These are phyloP conservation scores for Maudiozyma barnettii DNA, from an alignment of 805 yeast species.

Conservation along the genomic window DNA sequence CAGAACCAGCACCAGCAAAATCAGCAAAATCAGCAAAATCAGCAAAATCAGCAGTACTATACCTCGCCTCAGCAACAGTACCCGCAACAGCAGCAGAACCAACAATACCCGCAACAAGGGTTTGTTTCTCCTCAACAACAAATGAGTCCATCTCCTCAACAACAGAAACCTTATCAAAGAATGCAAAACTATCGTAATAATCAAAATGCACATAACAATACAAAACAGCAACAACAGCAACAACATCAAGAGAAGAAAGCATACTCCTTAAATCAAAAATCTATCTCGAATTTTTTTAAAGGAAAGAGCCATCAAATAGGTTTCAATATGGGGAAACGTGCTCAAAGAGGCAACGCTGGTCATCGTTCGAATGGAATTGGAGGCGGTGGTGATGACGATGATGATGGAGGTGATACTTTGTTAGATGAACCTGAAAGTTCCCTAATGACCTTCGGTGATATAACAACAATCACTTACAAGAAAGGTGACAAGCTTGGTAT, in stretches of 20 bases:
- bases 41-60: conserved; percentile 2
- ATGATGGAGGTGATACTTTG: conserved; percentile 31
- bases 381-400: conserved; percentile 30
- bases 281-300: conserved; percentile 19
- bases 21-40: conserved; percentile 5
- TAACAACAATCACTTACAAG: conserved; percentile 52
- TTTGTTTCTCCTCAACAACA: conserved; percentile 1
- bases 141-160: conserved; percentile 2
- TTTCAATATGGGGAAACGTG: not conserved
- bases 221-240: conserved; percentile 12
- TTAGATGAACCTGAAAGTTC: conserved; percentile 29
- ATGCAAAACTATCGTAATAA: conserved; percentile 4
- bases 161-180: conserved; percentile 7
- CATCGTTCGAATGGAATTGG: conserved; percentile 12
- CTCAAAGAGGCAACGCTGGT: not conserved
- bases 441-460: conserved; percentile 51
- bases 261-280: conserved; percentile 17
- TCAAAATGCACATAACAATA: conserved; percentile 3
- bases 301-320: conserved; percentile 8
- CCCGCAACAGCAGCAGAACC: conserved; percentile 8
- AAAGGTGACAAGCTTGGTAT: conserved; percentile 49
- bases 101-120: conserved; percentile 3
- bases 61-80: conserved; percentile 4
- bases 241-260: conserved; percentile 9
- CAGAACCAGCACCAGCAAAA: conserved; percentile 3